phyloP scores from a whole-genome alignment of 1,139 yeast species.

The Pichia sp. region DNA sequence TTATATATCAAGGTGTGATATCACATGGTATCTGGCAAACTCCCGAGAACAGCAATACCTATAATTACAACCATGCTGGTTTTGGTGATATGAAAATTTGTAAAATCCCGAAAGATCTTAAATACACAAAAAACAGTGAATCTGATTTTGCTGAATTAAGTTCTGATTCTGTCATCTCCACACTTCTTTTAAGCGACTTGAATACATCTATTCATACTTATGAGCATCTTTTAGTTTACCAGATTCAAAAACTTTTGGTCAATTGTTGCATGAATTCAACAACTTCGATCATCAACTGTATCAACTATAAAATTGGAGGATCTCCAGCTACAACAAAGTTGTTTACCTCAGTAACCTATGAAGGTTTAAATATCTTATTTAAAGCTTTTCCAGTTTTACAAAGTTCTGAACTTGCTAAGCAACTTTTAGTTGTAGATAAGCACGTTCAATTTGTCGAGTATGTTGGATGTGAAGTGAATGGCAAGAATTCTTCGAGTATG shows the following conservation, averaged over 20 bases:
- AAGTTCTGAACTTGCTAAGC: constrained; percentile 13
- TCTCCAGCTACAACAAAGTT: constrained; percentile 31
- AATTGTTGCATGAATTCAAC: constrained; percentile 73
- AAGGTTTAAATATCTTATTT: constrained; percentile 37
- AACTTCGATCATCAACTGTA: constrained; percentile 59
- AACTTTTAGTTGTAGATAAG: constrained; percentile 21
- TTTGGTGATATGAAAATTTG: constrained; percentile 52
- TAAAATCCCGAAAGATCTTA: constrained; percentile 30
- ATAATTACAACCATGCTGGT: constrained; percentile 59
- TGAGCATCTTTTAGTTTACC: constrained; percentile 52
- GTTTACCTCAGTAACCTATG: constrained; percentile 38
- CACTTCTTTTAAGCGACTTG: constrained; percentile 14
- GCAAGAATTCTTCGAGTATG: constrained; percentile 76
- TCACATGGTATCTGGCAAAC: constrained; percentile 66
- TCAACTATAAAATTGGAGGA: constrained; percentile 59
- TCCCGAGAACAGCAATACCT: constrained; percentile 31
- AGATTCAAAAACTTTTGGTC: constrained; percentile 66
- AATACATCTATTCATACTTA: constrained; percentile 26
- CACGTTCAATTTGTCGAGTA: constrained; percentile 27
- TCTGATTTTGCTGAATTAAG: constrained; percentile 12
- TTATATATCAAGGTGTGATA: constrained; percentile 63
- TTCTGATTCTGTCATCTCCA: constrained; percentile 17
- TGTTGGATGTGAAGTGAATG: constrained; percentile 25
- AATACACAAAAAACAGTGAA: constrained; percentile 1
- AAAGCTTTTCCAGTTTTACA: constrained; percentile 31